Evolutionary conservation across 768 basidiomycete genomes (phyloP).

Genomic region (Inosperma sp.): DNA sequence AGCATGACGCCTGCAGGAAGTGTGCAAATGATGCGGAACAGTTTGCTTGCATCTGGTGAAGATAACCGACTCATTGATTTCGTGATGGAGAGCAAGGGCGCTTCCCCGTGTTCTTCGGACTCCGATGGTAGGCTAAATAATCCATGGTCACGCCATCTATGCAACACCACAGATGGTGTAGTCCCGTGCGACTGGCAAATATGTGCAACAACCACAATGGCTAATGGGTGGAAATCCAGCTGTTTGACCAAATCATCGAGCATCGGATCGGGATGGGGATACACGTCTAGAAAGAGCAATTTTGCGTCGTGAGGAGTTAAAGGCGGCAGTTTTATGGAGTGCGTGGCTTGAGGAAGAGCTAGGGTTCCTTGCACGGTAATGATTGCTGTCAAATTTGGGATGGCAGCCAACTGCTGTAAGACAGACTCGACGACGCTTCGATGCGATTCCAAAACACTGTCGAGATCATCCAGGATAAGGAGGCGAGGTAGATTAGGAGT

Average conservation of each 20-base stretch:
- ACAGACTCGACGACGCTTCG: constrained; percentile 1
- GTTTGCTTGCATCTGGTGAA: constrained; percentile 6
- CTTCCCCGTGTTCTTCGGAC: not conserved
- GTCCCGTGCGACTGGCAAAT: constrained; percentile 4
- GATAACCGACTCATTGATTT: not conserved
- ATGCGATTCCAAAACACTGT: constrained; percentile 4
- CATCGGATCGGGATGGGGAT: constrained; percentile 5
- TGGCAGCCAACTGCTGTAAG: constrained; percentile 1
- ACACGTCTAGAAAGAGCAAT: constrained; percentile 5
- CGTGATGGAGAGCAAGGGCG: not conserved
- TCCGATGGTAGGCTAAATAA: not conserved
- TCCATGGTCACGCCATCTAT: not conserved
- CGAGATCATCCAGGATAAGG: constrained; percentile 11
- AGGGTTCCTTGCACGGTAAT: constrained; percentile 10
- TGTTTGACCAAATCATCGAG: constrained; percentile 8
- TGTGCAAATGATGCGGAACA: constrained; percentile 8
- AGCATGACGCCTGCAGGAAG: constrained; percentile 10
- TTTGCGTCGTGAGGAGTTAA: constrained; percentile 10
- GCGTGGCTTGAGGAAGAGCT: not conserved
- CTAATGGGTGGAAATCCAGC: constrained; percentile 8
- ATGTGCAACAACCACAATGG: constrained; percentile 9
- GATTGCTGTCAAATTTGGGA: constrained; percentile 9
- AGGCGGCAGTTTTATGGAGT: not conserved
- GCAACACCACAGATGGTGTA: constrained; percentile 3
- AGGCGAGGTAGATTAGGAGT: not conserved